These are phyloP conservation scores for Dovyalis caffra DNA, from an alignment of 345 rosid genomes.

Conservation along the genomic window DNA sequence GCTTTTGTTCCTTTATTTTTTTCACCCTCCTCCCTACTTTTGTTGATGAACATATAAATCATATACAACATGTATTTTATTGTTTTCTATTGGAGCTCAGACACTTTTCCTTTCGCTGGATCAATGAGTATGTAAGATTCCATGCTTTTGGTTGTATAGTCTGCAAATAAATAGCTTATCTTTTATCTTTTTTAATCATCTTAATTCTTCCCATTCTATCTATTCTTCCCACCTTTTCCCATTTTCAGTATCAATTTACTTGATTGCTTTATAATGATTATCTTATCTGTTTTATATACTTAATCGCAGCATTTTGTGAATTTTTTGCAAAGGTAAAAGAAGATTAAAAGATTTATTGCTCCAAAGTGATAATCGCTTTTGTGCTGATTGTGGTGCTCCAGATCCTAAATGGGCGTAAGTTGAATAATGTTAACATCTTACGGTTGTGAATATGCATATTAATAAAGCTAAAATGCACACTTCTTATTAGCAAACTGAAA, in stretches of 20 bases:
- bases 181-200: neutral
- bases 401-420: slow-evolving; percentile 99
- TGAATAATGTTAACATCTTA: slow-evolving; percentile 3
- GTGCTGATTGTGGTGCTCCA: slow-evolving; percentile 96
- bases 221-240: neutral
- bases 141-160: neutral
- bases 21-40: neutral
- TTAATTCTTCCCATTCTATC: neutral
- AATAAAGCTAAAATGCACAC: neutral
- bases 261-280: neutral
- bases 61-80: neutral
- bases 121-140: neutral
- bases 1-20: neutral
- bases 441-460: neutral
- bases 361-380: slow-evolving; percentile 73
- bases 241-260: neutral
- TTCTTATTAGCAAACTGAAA: neutral
- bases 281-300: neutral
- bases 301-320: neutral
- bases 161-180: neutral
- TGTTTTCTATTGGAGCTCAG: neutral
- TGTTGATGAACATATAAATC: neutral
- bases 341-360: slow-evolving; percentile 68
- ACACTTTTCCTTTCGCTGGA: neutral
- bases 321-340: slow-evolving; percentile 54